Conservation (phyloP, 2,329 filamentous ascomycete species). For the Xylariaceae sp. region DNA sequence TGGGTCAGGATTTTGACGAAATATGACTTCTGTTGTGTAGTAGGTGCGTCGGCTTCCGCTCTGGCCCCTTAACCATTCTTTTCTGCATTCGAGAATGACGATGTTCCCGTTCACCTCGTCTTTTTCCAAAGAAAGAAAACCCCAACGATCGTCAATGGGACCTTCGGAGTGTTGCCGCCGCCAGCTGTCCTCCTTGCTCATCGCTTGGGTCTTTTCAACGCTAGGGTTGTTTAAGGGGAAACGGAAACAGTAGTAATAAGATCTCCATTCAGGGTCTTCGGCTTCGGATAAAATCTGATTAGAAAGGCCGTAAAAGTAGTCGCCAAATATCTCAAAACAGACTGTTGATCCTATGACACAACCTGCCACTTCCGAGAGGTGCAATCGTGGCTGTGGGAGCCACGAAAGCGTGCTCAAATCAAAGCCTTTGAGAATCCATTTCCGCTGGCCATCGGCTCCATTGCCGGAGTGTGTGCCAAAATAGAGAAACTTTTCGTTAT, state of each 20-base stretch:
- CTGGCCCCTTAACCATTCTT: constrained; percentile 55
- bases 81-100: constrained; percentile 61
- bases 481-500: constrained; percentile 56
- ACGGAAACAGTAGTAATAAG: constrained; percentile 63
- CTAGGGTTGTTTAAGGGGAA: constrained; percentile 51
- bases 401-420: constrained; percentile 40
- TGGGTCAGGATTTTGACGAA: constrained; percentile 27
- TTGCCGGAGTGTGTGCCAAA: constrained; percentile 58
- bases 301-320: constrained; percentile 64
- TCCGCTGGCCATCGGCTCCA: constrained; percentile 49
- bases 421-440: constrained; percentile 58
- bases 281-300: constrained; percentile 58
- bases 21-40: constrained; percentile 54
- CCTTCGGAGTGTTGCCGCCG: constrained; percentile 64
- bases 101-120: constrained; percentile 55
- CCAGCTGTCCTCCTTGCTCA: constrained; percentile 50
- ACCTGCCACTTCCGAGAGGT: constrained; percentile 56
- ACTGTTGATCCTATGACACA: constrained; percentile 61
- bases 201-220: constrained; percentile 36
- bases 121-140: constrained; percentile 55
- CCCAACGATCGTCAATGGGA: constrained; percentile 70
- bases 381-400: constrained; percentile 39
- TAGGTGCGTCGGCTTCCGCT: constrained; percentile 60
- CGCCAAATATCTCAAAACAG: constrained; percentile 65
- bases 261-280: constrained; percentile 61